These are phyloP conservation scores for Mikania micrantha DNA, from an alignment of 129 eudicot genomes.

Conservation along the genomic window DNA sequence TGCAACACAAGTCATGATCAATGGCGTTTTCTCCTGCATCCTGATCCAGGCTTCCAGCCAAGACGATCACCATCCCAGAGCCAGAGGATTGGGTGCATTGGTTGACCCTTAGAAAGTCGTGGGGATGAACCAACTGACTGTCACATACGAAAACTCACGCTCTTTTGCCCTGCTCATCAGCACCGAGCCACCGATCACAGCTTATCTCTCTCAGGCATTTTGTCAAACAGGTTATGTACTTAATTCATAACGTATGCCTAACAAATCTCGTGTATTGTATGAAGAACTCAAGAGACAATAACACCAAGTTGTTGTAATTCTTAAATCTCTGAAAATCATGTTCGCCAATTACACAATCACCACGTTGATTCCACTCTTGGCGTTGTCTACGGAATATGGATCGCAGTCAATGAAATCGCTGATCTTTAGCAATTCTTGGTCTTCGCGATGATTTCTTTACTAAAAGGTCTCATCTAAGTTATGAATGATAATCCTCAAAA, in stretches of 20 bases:
- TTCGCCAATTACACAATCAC: conserved; percentile 26
- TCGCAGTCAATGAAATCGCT: conserved; percentile 20
- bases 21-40: too few species aligned
- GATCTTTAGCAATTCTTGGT: conserved; percentile 18
- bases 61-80: too few species aligned
- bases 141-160: too few species aligned
- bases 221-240: conserved; percentile 19
- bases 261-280: conserved; percentile 2
- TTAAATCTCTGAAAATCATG: conserved; percentile 11
- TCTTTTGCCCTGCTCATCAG: neutral
- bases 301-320: conserved; percentile 39
- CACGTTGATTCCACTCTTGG: neutral
- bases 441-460: conserved; percentile 18
- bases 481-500: neutral
- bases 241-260: conserved; percentile 20
- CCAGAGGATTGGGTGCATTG: too few species aligned
- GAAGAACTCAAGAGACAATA: conserved; percentile 30
- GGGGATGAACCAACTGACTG: too few species aligned
- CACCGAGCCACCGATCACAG: conserved; percentile 13
- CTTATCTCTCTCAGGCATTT: conserved; percentile 30
- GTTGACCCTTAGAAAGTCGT: too few species aligned
- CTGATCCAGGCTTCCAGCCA: too few species aligned
- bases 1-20: too few species aligned
- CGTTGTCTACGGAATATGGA: conserved; percentile 21
- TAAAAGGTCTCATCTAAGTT: conserved; percentile 35